Conservation (phyloP, 768 basidiomycete species). For the Tephrocybe sp. region DNA sequence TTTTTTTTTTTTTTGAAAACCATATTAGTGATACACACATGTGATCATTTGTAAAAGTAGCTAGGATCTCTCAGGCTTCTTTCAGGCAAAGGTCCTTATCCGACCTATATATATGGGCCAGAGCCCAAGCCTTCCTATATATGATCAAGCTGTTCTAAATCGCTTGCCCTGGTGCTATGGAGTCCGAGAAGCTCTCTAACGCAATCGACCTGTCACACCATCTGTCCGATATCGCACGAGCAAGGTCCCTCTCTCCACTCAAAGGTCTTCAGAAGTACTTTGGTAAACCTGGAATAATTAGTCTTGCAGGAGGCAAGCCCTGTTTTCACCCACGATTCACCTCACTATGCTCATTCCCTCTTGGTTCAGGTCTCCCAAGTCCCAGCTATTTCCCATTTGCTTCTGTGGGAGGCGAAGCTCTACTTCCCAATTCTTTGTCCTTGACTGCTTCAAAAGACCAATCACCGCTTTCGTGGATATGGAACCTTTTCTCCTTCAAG, state of each 20-base stretch:
- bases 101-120: too few relatives aligned
- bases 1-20: too few relatives aligned
- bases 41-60: too few relatives aligned
- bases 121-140: too few relatives aligned
- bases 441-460: conserved; percentile 22
- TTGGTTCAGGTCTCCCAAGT: conserved; percentile 53
- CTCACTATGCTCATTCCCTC: neutral
- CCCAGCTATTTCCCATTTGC: conserved; percentile 73
- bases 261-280: conserved; percentile 67
- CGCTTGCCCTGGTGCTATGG: neutral
- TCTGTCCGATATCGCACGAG: conserved; percentile 9
- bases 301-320: conserved; percentile 64
- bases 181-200: conserved; percentile 32
- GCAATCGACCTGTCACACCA: conserved; percentile 55
- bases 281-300: conserved; percentile 48
- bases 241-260: conserved; percentile 35
- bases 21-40: too few relatives aligned
- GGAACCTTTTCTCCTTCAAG: conserved; percentile 46
- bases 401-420: conserved; percentile 51
- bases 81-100: too few relatives aligned
- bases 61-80: too few relatives aligned
- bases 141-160: too few relatives aligned
- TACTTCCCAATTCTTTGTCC: conserved; percentile 49
- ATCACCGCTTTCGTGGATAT: conserved; percentile 52
- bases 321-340: neutral